Conservation (phyloP, 169 alveolate species). For the Plasmodium fragile region DNA sequence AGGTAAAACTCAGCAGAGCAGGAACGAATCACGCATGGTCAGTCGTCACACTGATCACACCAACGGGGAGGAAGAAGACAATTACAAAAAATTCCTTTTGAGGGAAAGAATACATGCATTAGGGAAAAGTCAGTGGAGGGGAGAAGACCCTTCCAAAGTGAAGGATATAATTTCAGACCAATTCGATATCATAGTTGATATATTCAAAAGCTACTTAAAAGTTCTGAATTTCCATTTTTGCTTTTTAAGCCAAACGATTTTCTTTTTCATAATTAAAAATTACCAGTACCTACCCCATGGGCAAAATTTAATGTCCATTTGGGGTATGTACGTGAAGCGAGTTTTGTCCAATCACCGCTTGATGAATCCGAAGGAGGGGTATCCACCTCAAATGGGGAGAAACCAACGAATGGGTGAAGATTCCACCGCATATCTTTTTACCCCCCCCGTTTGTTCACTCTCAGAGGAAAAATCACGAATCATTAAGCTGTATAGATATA, state of each 20-base stretch:
- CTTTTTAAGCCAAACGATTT: conserved; percentile 28
- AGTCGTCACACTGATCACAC: background rate
- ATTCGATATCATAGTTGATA: conserved; percentile 18
- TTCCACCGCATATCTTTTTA: background rate
- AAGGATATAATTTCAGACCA: conserved; percentile 42
- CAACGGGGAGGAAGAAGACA: background rate
- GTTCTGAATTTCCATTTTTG: conserved; percentile 2
- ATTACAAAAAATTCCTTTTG: background rate
- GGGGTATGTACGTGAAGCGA: conserved; percentile 23
- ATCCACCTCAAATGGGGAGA: background rate
- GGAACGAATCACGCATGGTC: background rate
- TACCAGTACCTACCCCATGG: conserved; percentile 19
- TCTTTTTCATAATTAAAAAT: conserved; percentile 57
- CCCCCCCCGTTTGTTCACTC: background rate
- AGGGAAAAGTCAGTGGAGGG: background rate
- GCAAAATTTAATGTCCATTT: background rate
- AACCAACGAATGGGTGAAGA: background rate
- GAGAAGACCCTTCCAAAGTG: background rate
- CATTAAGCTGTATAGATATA: conserved; percentile 27
- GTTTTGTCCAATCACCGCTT: background rate
- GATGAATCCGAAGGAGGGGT: background rate
- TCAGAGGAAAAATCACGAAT: background rate
- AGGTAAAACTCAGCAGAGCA: background rate
- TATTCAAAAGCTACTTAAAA: conserved; percentile 31
- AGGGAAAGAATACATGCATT: background rate